Evolutionary conservation across 192 early-diverging fungal species (phyloP), one percentile per base, ranked within the genome.

Genomic region (Coemansia sp.): DNA sequence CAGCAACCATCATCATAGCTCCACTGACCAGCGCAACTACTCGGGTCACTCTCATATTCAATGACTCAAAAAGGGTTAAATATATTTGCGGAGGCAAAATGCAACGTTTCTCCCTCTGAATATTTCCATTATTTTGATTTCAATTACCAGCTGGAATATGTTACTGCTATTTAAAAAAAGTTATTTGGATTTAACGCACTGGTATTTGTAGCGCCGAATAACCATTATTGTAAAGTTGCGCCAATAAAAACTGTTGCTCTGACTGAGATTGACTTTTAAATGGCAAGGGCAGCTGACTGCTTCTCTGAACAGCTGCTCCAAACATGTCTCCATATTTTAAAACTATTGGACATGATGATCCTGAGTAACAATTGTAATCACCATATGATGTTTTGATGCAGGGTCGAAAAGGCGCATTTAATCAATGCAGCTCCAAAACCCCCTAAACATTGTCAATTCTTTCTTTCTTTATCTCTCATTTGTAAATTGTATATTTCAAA

Each of bases 381-480:
- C 32, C 8, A 32, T 32, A 43, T 43, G 41, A 15, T 45, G 39
- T 41, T 6, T 45, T 45, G 4, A 1, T 45, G 41, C 41, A 45
- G 39, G 39, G 8, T 45, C 15, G 14, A 45, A 45, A 8, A 45
- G 11, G 14, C 41, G 15, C 41, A 45, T 45, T 45, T 45, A 45
- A 45, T 45, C 15, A 45, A n/a, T 4, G 2, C 11, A 45, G 5
- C 2, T n/a, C 41, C 41, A 45, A 10, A 45, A 5, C n/a, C n/a
- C n/a, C n/a, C n/a, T n/a, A 43, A 24, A 7, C 53, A 2, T 35
- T 29, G 2, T 32, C 27, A 55, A 27, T 29, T 55, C 25, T 11
- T 55, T 25, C 12, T 17, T 55, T 55, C 27, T 8, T 27, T 58
- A 25, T 58, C 15, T 39, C 21, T 37, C 38, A 38, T 54, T 54